phyloP scores from a whole-genome alignment of 495 filamentous ascomycete genomes.

The Xylaria bambusicola region DNA sequence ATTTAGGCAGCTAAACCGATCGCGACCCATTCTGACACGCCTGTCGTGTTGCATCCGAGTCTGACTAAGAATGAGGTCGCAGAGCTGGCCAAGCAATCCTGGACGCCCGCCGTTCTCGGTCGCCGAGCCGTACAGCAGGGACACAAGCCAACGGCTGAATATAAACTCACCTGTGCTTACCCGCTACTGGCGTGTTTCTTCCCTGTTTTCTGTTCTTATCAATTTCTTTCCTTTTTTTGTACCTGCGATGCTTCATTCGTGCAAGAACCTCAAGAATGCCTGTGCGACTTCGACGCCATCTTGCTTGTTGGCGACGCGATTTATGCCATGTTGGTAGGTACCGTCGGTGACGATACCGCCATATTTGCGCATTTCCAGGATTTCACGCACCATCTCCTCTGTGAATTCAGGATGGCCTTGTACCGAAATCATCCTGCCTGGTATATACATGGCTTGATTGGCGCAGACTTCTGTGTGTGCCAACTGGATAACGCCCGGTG shows the following conservation, averaged over 20 bases:
- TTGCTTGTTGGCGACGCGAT: constrained; percentile 63
- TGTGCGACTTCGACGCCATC: constrained; percentile 72
- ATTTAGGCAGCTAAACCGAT: background rate
- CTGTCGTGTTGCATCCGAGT: constrained; percentile 10
- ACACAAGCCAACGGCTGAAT: background rate
- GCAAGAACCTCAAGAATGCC: constrained; percentile 74
- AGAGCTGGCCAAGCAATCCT: no score
- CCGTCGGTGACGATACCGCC: constrained; percentile 67
- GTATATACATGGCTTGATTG: constrained; percentile 80
- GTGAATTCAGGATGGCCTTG: constrained; percentile 94
- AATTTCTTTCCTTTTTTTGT: background rate
- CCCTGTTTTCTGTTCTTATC: background rate
- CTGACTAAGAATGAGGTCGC: constrained; percentile 15
- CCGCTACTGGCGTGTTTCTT: background rate
- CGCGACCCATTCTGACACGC: background rate
- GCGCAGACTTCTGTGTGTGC: constrained; percentile 67
- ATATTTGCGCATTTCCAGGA: constrained; percentile 61
- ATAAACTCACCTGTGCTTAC: constrained; percentile 13
- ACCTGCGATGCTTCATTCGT: constrained; percentile 42
- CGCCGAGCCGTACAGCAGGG: background rate
- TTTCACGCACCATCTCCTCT: constrained; percentile 68
- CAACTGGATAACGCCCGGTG: constrained; percentile 61
- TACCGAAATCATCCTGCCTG: constrained; percentile 68
- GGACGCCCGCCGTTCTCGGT: background rate
- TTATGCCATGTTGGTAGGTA: constrained; percentile 65